phyloP scores from a whole-genome alignment of 1,284 basidiomycete species.

The Leucoagaricus sp. region DNA sequence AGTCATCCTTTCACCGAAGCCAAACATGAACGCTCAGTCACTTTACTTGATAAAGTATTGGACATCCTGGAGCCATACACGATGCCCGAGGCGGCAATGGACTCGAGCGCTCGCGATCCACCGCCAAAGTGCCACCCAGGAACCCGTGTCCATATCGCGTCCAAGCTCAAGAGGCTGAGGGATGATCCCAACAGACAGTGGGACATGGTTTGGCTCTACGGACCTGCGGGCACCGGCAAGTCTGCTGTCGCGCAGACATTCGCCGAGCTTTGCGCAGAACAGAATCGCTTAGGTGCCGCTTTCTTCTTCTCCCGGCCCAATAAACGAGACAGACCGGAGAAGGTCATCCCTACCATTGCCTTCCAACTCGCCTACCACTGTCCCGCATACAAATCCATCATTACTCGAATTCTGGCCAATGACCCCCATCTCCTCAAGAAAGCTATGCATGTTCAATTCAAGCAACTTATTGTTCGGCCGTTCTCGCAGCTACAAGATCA shows the following conservation, averaged over 20 bases:
- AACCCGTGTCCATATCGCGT: neutral
- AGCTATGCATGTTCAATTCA: too few species aligned
- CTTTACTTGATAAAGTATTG: neutral
- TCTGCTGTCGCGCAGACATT: slow-evolving; percentile 25
- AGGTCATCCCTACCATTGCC: slow-evolving; percentile 19
- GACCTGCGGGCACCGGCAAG: slow-evolving; percentile 25
- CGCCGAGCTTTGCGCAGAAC: slow-evolving; percentile 19
- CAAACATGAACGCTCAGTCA: too few species aligned
- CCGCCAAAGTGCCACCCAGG: neutral
- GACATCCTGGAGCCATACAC: neutral
- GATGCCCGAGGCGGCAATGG: too few species aligned
- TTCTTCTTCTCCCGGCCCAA: slow-evolving; percentile 21
- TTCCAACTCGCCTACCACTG: slow-evolving; percentile 19
- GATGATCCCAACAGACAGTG: neutral
- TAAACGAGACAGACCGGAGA: slow-evolving; percentile 5
- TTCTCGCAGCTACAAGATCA: too few species aligned
- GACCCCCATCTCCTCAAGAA: too few species aligned
- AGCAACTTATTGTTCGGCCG: too few species aligned
- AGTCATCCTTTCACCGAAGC: neutral
- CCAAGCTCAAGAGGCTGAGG: too few species aligned
- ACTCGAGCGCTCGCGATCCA: too few species aligned
- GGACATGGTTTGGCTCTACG: slow-evolving; percentile 26
- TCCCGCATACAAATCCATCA: slow-evolving; percentile 9
- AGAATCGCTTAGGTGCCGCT: slow-evolving; percentile 15
- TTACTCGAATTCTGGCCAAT: slow-evolving; percentile 7